Conservation (phyloP, 345 rosid genomes). For the Eucalyptus paniculata region DNA sequence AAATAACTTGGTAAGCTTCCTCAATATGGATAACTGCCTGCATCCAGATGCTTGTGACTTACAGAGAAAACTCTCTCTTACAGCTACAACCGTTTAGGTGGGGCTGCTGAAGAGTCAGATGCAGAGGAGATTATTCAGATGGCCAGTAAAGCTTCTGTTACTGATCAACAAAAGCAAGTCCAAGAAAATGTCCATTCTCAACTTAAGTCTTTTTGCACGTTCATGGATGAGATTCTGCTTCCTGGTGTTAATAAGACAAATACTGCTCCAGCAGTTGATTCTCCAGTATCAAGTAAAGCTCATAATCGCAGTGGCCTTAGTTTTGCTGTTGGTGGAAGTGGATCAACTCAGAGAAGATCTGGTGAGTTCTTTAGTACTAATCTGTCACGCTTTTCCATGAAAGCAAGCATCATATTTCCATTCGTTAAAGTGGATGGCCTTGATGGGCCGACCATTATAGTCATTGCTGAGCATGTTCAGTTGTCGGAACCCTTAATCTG, state of each 20-base stretch:
- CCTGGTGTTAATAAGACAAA: slow-evolving; percentile 4
- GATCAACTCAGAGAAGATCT: slow-evolving; percentile 6
- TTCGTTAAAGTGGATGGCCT: neutral
- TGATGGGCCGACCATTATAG: neutral
- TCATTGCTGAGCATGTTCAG: neutral
- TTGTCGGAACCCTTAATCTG: neutral
- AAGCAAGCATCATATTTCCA: neutral
- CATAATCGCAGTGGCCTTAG: slow-evolving; percentile 66
- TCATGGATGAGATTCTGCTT: slow-evolving; percentile 63
- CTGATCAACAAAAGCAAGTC: slow-evolving; percentile 76
- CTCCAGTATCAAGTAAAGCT: slow-evolving; percentile 10
- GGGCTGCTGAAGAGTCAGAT: slow-evolving; percentile 67
- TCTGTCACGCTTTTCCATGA: neutral
- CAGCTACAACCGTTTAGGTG: slow-evolving; percentile 76
- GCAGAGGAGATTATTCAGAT: slow-evolving; percentile 78
- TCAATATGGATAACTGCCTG: neutral
- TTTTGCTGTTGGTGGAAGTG: slow-evolving; percentile 52
- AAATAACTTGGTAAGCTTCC: neutral
- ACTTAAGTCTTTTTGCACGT: slow-evolving; percentile 30
- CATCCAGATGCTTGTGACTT: neutral
- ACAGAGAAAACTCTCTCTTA: neutral
- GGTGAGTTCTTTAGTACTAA: slow-evolving; percentile 24
- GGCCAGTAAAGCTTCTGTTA: slow-evolving; percentile 56
- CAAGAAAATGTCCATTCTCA: slow-evolving; percentile 73
- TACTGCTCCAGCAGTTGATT: slow-evolving; percentile 2